Percentiles rank a stretch among this genome's conserved stretches.
Evolutionary conservation across 768 basidiomycete species (phyloP).

Genomic region (Lactarius akahatsu): DNA sequence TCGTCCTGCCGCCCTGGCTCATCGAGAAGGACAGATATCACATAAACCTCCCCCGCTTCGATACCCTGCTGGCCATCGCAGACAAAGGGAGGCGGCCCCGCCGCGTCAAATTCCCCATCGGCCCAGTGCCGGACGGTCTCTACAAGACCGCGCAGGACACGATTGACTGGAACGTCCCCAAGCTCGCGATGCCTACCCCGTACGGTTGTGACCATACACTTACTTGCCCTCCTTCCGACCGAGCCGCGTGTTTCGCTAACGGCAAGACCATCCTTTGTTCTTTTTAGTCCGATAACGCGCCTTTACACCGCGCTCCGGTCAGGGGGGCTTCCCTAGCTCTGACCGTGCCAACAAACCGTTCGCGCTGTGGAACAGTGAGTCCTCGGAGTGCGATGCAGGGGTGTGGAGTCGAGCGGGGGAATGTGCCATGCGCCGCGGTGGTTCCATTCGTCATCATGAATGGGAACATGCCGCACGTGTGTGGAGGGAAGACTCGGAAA

Average conservation of each 20-base stretch:
- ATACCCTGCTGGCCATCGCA: constrained; percentile 14
- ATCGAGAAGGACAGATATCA: constrained; percentile 11
- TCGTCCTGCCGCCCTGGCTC: constrained; percentile 19
- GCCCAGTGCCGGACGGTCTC: constrained; percentile 18
- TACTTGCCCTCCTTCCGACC: background rate
- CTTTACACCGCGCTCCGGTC: constrained; percentile 6
- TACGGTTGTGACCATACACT: background rate
- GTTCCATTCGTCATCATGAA: background rate
- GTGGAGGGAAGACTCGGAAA: background rate
- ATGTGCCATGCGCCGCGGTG: background rate
- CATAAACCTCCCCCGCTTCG: constrained; percentile 16
- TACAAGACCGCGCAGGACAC: constrained; percentile 25
- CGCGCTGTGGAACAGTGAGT: background rate
- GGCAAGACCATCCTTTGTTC: background rate
- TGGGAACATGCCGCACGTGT: background rate
- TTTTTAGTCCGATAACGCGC: constrained; percentile 3
- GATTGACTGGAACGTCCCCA: constrained; percentile 14
- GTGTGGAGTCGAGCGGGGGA: background rate
- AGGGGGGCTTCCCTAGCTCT: background rate
- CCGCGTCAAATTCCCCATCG: constrained; percentile 7
- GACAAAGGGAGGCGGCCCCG: constrained; percentile 21
- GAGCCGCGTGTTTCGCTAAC: background rate
- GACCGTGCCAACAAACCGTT: background rate
- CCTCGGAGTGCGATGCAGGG: background rate
- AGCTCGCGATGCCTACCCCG: constrained; percentile 16